phyloP scores from a whole-genome alignment of 2,329 filamentous ascomycete species.

The Bipolaris gigantea region DNA sequence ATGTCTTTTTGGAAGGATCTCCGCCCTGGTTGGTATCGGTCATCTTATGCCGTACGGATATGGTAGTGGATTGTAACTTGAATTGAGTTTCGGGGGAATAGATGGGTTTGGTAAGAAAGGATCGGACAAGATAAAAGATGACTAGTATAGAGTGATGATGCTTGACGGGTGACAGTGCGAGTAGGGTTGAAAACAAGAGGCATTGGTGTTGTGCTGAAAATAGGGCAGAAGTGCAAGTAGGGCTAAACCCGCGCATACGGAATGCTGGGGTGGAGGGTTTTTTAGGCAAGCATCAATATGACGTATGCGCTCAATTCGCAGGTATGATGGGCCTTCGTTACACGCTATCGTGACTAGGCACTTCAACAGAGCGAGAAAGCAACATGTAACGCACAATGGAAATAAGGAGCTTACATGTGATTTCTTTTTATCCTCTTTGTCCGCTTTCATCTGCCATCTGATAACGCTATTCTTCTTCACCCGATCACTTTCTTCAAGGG shows the following conservation, averaged over 20 bases:
- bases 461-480: constrained; percentile 81
- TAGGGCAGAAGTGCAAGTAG: not conserved
- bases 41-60: constrained; percentile 42
- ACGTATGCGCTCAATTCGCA: constrained; percentile 12
- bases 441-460: constrained; percentile 64
- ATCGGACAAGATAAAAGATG: not conserved
- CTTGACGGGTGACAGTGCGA: not conserved
- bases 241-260: not conserved
- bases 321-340: constrained; percentile 3
- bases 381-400: not conserved
- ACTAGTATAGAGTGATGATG: not conserved
- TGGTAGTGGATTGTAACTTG: not conserved
- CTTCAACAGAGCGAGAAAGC: constrained; percentile 2
- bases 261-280: constrained; percentile 1
- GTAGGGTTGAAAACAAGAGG: constrained; percentile 2
- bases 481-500: constrained; percentile 71
- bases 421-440: constrained; percentile 65
- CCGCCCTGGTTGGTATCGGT: constrained; percentile 52
- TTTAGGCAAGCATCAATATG: constrained; percentile 16
- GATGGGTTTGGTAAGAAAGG: not conserved
- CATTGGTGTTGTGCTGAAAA: constrained; percentile 8
- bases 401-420: constrained; percentile 34
- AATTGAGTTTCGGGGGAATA: not conserved
- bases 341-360: constrained; percentile 3
- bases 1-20: constrained; percentile 63